These are phyloP conservation scores for Penicillium sp. DNA, from an alignment of 2,329 filamentous ascomycete species.

Conservation along the genomic window DNA sequence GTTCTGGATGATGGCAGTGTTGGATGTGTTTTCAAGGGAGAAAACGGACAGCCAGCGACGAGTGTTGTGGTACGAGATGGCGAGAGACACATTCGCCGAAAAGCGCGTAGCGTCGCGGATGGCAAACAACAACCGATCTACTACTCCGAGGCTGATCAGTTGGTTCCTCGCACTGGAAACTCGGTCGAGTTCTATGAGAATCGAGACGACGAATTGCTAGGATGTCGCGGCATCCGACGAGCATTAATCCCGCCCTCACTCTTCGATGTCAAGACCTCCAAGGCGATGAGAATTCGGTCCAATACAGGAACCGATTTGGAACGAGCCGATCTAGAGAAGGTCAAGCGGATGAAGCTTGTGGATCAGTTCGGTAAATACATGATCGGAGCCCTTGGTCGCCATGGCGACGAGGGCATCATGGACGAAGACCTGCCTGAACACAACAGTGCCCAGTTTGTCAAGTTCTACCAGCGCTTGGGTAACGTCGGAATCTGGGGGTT, in stretches of 20 bases:
- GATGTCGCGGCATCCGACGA: conserved; percentile 40
- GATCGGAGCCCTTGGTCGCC: conserved; percentile 48
- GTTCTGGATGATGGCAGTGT: conserved; percentile 52
- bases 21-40: conserved; percentile 50
- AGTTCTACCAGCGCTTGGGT: conserved; percentile 52
- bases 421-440: conserved; percentile 27
- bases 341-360: conserved; percentile 49
- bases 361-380: conserved; percentile 54
- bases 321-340: conserved; percentile 46
- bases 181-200: conserved; percentile 51
- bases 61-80: conserved; percentile 49
- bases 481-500: conserved; percentile 56
- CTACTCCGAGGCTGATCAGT: conserved; percentile 45
- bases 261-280: conserved; percentile 39
- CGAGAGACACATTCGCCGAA: conserved; percentile 47
- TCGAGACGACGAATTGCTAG: conserved; percentile 31
- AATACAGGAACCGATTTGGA: conserved; percentile 33
- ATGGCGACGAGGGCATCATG: conserved; percentile 35
- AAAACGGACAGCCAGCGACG: conserved; percentile 44
- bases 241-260: conserved; percentile 40
- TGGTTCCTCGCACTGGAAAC: conserved; percentile 43
- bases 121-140: conserved; percentile 23
- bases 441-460: conserved; percentile 44
- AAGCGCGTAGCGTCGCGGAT: conserved; percentile 41
- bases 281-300: conserved; percentile 35